These are phyloP conservation scores for Alternaria arborescens DNA, from an alignment of 2,329 filamentous ascomycete genomes.

Conservation along the genomic window DNA sequence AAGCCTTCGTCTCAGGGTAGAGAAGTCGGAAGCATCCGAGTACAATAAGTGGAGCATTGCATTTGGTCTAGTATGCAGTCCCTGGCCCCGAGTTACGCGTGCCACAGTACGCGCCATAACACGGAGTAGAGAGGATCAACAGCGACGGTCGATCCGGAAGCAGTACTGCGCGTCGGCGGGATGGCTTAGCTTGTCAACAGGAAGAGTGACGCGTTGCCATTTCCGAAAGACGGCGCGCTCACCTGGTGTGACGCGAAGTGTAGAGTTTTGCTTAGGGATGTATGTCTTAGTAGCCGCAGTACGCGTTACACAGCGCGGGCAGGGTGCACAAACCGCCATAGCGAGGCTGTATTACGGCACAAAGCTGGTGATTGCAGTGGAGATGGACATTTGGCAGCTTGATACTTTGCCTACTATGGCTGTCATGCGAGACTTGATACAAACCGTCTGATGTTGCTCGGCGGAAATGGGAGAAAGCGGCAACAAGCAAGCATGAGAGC, in stretches of 20 bases:
- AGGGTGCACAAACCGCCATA: conserved; percentile 32
- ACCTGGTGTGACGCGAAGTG: conserved; percentile 32
- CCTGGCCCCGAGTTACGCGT: conserved; percentile 29
- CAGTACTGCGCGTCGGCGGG: conserved; percentile 18
- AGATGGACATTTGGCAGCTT: conserved; percentile 23
- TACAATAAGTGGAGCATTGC: conserved; percentile 33
- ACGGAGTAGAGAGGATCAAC: conserved; percentile 34
- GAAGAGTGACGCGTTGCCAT: conserved; percentile 27
- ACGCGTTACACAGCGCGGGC: conserved; percentile 36
- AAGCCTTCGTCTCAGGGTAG: conserved; percentile 33
- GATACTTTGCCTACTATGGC: conserved; percentile 20
- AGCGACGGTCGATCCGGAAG: conserved; percentile 31
- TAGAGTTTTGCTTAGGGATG: conserved; percentile 28
- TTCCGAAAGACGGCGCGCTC: conserved; percentile 19
- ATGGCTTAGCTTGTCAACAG: conserved; percentile 27
- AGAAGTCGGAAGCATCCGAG: conserved; percentile 23
- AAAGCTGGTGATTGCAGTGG: conserved; percentile 2
- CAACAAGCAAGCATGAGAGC: conserved; percentile 19
- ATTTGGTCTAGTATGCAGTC: conserved; percentile 21
- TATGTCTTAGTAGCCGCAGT: conserved; percentile 35
- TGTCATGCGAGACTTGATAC: conserved; percentile 30
- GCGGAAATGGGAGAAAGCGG: conserved; percentile 8
- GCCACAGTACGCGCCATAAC: conserved; percentile 33
- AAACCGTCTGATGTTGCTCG: conserved; percentile 24
- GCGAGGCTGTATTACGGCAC: conserved; percentile 8